Evolutionary conservation across 495 filamentous ascomycete genomes (phyloP), one percentile per base, ranked within the genome.

Genomic region (Penicillium herquei): DNA sequence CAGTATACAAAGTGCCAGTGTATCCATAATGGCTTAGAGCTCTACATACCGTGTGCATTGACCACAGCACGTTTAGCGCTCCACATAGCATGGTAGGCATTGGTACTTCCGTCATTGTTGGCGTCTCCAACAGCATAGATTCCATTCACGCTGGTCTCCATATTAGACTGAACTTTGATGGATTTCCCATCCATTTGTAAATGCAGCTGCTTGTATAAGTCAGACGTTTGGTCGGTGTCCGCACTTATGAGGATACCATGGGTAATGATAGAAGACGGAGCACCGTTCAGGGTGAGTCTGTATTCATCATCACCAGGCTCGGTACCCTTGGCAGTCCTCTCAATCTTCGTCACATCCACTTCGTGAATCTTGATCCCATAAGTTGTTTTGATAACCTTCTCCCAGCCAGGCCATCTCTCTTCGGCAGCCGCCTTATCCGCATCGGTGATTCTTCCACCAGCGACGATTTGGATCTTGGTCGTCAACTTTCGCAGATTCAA

Each of bases 381-480:
- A 3, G 30, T 56, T 3, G 26, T 56, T 13, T 55, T 49, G 26
- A 56, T 21, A 3, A 46, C 33, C 0, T 30, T 56, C 14, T 56
- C 47, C 54, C 54, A 56, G 3, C 54, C 54, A 26, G 54, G 54
- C 54, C 54, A 56, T 48, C 46, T 35, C 45, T 48, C 54, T 7
- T 56, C 54, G 1, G 54, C 47, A 6, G 37, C 54, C 6, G 17
- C 31, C 18, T 46, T 56, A 30, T 49, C 54, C 16, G 40, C 54
- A 7, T 81, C 74, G 2, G 71, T 70, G 3, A 85, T 84, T 16
- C 62, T 70, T 2, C 84, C 77, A 6, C 76, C 85, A 33, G 87
- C 88, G 1, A 87, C 86, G 62, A 56, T 56, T 14, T 26, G 34
- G 13, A 56, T 46, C 11, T 56, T 40, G n/a, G n/a, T 56, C 8